These are phyloP conservation scores for Pseudocercospora pini-densiflorae DNA, from an alignment of 2,329 filamentous ascomycete genomes.

Conservation along the genomic window DNA sequence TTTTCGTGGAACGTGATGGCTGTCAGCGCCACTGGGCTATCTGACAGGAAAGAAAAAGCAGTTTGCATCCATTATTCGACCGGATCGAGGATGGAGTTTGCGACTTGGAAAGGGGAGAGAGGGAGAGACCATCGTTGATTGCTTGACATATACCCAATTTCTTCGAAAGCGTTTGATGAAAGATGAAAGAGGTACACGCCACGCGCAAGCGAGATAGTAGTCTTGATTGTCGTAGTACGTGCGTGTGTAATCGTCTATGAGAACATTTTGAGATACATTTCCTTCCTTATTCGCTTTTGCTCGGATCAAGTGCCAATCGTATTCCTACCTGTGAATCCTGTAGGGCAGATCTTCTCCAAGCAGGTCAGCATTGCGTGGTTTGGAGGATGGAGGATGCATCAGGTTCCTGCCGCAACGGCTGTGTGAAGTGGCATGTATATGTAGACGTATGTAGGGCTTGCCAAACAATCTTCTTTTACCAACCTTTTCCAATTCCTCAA, in stretches of 20 bases:
- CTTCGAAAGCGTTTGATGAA: not conserved
- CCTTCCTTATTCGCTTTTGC: no score
- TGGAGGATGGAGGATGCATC: no score
- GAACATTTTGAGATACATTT: no score
- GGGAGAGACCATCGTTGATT: not conserved
- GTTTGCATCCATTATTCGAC: not conserved
- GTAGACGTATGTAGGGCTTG: not conserved
- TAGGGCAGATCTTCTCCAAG: no score
- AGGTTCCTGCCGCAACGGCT: no score
- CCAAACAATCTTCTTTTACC: not conserved
- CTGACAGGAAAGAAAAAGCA: not conserved
- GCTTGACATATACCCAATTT: not conserved
- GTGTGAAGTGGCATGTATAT: not conserved
- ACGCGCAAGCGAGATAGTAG: not conserved
- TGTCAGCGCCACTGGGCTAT: not conserved
- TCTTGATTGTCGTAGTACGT: no score
- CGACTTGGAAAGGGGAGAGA: not conserved
- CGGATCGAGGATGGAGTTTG: not conserved
- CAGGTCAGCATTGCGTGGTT: no score
- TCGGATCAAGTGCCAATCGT: no score
- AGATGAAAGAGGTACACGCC: not conserved
- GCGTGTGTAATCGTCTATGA: no score
- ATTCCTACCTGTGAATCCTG: no score
- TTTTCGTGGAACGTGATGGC: not conserved
- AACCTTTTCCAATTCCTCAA: no score